Evolutionary conservation across 805 yeast species (phyloP), one percentile per base, ranked within the genome.

Genomic region (Hanseniaspora occidentalis): DNA sequence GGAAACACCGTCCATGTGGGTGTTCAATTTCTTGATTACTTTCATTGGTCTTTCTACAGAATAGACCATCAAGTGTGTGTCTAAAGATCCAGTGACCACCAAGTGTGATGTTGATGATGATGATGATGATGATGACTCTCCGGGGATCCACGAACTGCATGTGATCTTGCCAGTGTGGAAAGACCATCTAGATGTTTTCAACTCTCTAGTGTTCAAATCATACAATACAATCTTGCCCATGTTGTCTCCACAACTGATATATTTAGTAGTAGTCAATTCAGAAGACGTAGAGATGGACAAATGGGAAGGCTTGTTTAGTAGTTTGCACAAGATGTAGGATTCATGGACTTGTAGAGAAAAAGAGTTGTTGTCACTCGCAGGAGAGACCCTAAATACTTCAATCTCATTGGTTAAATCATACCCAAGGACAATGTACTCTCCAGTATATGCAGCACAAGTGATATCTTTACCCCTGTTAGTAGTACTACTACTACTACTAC

Each of bases 151-250:
- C 19, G 75, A 60, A 37, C 92, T 82, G 23, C 78, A 71, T 43
- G 75, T 76, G 46, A 92, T 80, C 41, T 73, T 77, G 42, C 95
- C 79, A 2, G 88, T 83, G 57, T 92, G 96, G 76, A 84, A 89
- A 0, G 94, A 79, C 99, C 99, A 92, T 56, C 96, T 74, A 0
- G 94, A 75, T 2, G 97, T 85, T 27, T 77, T 70, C 6, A 84
- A 62, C 2, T 70, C 49, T 38, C 65, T 71, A 31, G 75, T 77
- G 2, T 56, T 57, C 6, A 76, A 56, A 47, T 75, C 69, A 60
- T 75, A 85, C 27, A 88, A 66, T n/a, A 79, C 61, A 47, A 86
- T 84, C 58, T 89, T 92, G 25, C 98, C 98, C 40, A 80, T 67
- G 4, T 69, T 68, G 52, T 88, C 96, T 39, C 96, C 96, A 20